Conservation (phyloP, 1,139 yeast genomes). For the Saccharomyces hybrid region DNA sequence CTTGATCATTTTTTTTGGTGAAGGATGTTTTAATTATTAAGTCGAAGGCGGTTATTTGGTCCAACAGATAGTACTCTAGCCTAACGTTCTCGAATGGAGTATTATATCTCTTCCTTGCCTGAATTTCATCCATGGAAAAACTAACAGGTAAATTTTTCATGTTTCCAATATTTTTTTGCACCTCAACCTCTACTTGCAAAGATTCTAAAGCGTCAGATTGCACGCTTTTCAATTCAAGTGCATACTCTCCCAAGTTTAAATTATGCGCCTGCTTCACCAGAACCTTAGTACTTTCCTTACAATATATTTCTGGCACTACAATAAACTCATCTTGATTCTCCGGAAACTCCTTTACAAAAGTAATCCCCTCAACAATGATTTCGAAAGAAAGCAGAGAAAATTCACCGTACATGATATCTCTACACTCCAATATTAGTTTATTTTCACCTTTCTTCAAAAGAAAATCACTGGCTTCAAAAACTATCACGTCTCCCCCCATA, state of each 20-base stretch:
- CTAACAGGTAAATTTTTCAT: not conserved
- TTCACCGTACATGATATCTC: slow-evolving; percentile 21
- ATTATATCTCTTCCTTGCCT: not conserved
- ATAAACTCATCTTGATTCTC: slow-evolving; percentile 9
- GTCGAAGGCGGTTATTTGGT: slow-evolving; percentile 13
- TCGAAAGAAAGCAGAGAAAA: slow-evolving; percentile 21
- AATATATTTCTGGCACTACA: slow-evolving; percentile 12
- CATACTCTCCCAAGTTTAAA: slow-evolving; percentile 16
- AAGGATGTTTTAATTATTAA: slow-evolving; percentile 12
- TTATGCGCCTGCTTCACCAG: slow-evolving; percentile 13
- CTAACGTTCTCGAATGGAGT: not conserved
- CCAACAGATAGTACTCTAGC: slow-evolving; percentile 12
- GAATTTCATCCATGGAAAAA: not conserved
- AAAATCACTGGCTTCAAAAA: slow-evolving; percentile 10
- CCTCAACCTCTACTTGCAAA: not conserved
- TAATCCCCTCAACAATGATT: slow-evolving; percentile 20
- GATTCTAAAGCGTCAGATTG: not conserved
- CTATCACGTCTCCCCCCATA: slow-evolving; percentile 13
- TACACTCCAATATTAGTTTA: slow-evolving; percentile 12
- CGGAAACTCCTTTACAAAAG: slow-evolving; percentile 21
- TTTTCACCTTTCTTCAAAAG: slow-evolving; percentile 6
- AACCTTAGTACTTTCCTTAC: slow-evolving; percentile 14
- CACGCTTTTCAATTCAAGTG: slow-evolving; percentile 8
- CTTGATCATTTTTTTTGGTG: slow-evolving; percentile 1
- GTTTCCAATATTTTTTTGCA: not conserved